These are phyloP conservation scores for Venturia asperata DNA, from an alignment of 2,329 filamentous ascomycete species.

Conservation along the genomic window DNA sequence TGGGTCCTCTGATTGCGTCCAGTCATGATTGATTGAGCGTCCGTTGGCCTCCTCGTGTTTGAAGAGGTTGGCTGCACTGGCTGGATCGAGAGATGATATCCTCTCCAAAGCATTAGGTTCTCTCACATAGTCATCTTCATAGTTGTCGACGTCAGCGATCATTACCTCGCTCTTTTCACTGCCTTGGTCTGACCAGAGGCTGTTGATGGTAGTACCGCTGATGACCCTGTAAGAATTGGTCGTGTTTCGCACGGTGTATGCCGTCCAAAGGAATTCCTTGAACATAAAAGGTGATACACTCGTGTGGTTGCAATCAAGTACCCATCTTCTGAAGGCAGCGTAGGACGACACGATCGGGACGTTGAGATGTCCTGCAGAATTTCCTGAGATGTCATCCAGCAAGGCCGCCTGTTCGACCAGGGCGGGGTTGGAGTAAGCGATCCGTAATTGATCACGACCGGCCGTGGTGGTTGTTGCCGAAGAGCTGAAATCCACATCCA, in stretches of 20 bases:
- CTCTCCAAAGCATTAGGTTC: not conserved
- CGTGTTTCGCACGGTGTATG: constrained; percentile 1
- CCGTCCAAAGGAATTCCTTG: constrained; percentile 4
- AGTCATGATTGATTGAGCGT: constrained; percentile 1
- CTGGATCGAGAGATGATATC: not conserved
- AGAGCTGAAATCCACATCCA: not conserved
- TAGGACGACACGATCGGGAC: not conserved
- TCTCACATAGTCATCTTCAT: not conserved
- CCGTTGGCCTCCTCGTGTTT: constrained; percentile 1
- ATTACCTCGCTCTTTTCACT: not conserved
- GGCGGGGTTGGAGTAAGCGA: constrained; percentile 4
- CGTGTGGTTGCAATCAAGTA: not conserved
- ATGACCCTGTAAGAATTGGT: not conserved
- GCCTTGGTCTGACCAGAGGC: not conserved
- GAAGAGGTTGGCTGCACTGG: not conserved
- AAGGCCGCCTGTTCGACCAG: not conserved
- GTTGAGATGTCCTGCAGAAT: not conserved
- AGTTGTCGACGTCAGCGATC: not conserved
- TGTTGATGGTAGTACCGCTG: not conserved
- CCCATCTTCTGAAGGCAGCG: constrained; percentile 11
- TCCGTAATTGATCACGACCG: not conserved
- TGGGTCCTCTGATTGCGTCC: not conserved
- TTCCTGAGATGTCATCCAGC: constrained; percentile 6
- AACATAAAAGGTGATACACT: constrained; percentile 1
- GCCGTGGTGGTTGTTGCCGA: not conserved